phyloP scores from a whole-genome alignment of 177 flowering plant species.

The Vitis hybrid region DNA sequence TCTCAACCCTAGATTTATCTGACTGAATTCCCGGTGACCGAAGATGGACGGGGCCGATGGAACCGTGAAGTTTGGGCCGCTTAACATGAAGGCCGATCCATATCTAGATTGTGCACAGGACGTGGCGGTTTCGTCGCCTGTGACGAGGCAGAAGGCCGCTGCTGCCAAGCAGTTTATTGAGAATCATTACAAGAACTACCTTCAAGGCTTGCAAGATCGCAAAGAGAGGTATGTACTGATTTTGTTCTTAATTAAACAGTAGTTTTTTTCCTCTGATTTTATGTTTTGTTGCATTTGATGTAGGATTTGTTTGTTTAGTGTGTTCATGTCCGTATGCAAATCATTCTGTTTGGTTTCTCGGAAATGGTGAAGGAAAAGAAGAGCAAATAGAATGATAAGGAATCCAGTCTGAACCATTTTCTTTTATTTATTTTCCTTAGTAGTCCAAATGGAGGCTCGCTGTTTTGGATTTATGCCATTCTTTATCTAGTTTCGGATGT shows the following conservation, averaged over 20 bases:
- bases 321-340: too few species aligned
- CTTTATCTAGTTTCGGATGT: too few species aligned
- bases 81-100: constrained; percentile 45
- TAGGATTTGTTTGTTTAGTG: neutral
- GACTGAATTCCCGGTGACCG: neutral
- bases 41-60: constrained; percentile 47
- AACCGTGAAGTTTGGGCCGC: constrained; percentile 42
- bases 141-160: constrained; percentile 84
- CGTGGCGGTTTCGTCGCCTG: constrained; percentile 76
- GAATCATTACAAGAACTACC: constrained; percentile 85
- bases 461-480: too few species aligned
- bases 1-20: neutral
- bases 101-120: constrained; percentile 44
- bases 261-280: neutral
- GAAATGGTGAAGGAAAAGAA: too few species aligned
- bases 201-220: constrained; percentile 86
- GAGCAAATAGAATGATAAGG: too few species aligned
- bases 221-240: constrained; percentile 56
- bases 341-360: too few species aligned
- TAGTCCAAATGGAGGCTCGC: too few species aligned
- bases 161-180: constrained; percentile 94
- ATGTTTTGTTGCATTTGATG: neutral
- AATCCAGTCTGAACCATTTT: too few species aligned
- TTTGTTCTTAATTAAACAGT: neutral
- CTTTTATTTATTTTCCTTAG: too few species aligned